A percentile compares a stretch with the other conserved stretches of the same genome.
Evolutionary conservation across 192 early-diverging fungal genomes (phyloP).

Genomic region (Radiomyces spectabilis): DNA sequence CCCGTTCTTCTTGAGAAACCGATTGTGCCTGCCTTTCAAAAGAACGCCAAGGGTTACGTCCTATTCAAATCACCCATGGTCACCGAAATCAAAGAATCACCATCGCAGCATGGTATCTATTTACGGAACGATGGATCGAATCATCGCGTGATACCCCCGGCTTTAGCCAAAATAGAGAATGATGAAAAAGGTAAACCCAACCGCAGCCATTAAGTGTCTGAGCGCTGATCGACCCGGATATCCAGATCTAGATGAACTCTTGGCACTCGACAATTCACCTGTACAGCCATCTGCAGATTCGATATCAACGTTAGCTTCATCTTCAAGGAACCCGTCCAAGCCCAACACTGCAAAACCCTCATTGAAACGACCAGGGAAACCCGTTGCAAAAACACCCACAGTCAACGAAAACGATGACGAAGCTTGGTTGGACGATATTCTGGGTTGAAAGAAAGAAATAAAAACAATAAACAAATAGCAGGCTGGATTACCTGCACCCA

Average conservation of each 20-base stretch:
- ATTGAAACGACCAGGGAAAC: neutral
- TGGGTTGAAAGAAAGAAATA: conserved; percentile 8
- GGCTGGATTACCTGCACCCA: too few species aligned
- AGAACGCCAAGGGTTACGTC: conserved; percentile 16
- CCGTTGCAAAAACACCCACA: too few species aligned
- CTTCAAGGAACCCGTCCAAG: too few species aligned
- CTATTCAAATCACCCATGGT: conserved; percentile 13
- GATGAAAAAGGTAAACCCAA: neutral
- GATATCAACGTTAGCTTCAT: too few species aligned
- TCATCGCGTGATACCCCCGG: neutral
- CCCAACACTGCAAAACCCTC: too few species aligned
- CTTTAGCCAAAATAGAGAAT: neutral
- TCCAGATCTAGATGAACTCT: conserved; percentile 11
- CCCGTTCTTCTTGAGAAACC: conserved; percentile 12
- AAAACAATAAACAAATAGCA: neutral
- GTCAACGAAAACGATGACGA: too few species aligned
- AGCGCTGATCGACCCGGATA: too few species aligned
- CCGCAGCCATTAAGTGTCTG: neutral
- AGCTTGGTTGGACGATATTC: conserved; percentile 23
- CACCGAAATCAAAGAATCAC: neutral
- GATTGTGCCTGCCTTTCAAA: conserved; percentile 18
- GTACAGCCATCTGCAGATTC: too few species aligned
- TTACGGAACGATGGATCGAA: conserved; percentile 19
- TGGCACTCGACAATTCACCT: conserved; percentile 11
- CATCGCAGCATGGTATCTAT: conserved; percentile 14